A percentile compares a stretch with the other conserved stretches of the same genome.
These are phyloP conservation scores for Nosema muscidifuracis DNA, from an alignment of 371 early-diverging fungal species.

Conservation along the genomic window DNA sequence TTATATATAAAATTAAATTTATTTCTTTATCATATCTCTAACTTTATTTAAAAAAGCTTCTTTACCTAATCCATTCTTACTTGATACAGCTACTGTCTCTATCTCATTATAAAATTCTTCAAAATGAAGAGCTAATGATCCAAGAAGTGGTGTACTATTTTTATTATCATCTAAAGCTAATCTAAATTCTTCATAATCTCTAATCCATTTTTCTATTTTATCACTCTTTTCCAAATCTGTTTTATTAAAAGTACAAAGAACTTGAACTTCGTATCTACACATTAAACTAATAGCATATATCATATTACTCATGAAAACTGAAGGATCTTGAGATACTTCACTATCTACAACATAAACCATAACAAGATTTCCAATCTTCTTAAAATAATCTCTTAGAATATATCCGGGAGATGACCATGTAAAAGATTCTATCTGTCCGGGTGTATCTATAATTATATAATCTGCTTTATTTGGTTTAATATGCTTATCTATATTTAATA, in stretches of 20 bases:
- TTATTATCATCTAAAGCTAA: slow-evolving; percentile 66
- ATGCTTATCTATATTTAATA: slow-evolving; percentile 85
- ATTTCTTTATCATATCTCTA: slow-evolving; percentile 4
- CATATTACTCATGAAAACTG: slow-evolving; percentile 99
- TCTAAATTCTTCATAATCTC: slow-evolving; percentile 85
- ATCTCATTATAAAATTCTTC: slow-evolving; percentile 93
- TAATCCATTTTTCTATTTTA: slow-evolving; percentile 86
- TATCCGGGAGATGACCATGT: slow-evolving; percentile 96
- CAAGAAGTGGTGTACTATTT: slow-evolving; percentile 73
- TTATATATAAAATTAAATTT: neutral
- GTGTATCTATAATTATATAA: slow-evolving; percentile 88
- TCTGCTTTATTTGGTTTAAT: slow-evolving; percentile 62
- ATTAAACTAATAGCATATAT: slow-evolving; percentile 78
- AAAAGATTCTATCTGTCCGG: slow-evolving; percentile 99
- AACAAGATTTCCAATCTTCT: slow-evolving; percentile 18
- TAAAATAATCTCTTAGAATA: slow-evolving; percentile 82
- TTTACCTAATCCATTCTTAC: slow-evolving; percentile 84
- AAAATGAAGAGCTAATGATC: slow-evolving; percentile 83
- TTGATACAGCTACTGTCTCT: slow-evolving; percentile 71
- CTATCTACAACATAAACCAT: slow-evolving; percentile 91
- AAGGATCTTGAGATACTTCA: slow-evolving; percentile 77
- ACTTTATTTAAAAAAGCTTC: slow-evolving; percentile 71
- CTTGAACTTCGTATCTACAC: slow-evolving; percentile 70
- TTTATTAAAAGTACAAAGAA: slow-evolving; percentile 91
- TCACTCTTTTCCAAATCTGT: slow-evolving; percentile 78